Evolutionary conservation across 2,329 filamentous ascomycete genomes (phyloP), one percentile per base, ranked within the genome.

Genomic region (Alternaria ethzedia): DNA sequence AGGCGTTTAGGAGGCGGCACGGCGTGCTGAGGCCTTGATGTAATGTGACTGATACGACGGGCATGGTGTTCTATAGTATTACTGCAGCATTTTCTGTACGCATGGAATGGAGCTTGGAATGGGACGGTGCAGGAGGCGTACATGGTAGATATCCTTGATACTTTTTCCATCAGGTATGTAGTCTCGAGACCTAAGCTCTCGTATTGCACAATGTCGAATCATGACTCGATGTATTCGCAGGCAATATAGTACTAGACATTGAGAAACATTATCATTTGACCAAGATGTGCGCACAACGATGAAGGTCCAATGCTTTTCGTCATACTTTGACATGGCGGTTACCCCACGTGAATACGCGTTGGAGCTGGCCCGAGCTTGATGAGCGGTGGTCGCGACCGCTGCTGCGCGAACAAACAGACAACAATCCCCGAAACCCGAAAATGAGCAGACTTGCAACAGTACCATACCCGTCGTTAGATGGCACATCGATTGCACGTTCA

Each of bases 1-100:
- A 90, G 26, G 90, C 95, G 61, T 95, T 95, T 81, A 91, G 90
- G 78, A 90, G 91, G 30, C 86, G 92, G 64, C 89, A 92, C 79
- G 75, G 76, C 9, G 74, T 75, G 13, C 54, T 79, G 20, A 72
- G 76, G 65, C 76, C 76, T 20, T 55, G 50, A 51, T 13, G 26
- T 49, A 46, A 59, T 36, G 44, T 36, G 36, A 52, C 28, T 17
- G 55, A 59, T 28, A 57, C 43, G 47, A 61, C 20, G 46, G 49
- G 32, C 26, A 45, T 11, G 55, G 57, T 59, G 47, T 59, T 65
- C 26, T 36, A 52, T 52, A 46, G 21, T 59, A 44, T 52, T 58
- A 50, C 30, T 59, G 56, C 30, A 32, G 55, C 52, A 57, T 57
- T 47, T 60, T 23, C 49, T 52, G 57, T 57, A 49, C 23, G 57